These are phyloP conservation scores for Candida ficus DNA, from an alignment of 805 yeast genomes.

Conservation along the genomic window DNA sequence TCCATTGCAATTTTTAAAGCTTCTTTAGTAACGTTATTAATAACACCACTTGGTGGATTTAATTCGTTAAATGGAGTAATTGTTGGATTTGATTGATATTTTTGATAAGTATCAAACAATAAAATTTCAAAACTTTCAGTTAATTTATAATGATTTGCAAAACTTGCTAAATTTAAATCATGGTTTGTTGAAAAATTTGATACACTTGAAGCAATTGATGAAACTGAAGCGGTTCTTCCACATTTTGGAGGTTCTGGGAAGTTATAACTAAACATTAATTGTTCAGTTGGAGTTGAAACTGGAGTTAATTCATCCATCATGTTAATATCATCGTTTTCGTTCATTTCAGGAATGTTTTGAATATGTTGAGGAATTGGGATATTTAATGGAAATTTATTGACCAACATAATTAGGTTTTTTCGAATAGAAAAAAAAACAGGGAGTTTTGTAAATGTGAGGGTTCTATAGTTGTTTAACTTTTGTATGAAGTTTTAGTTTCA, in stretches of 20 bases:
- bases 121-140: constrained; percentile 39
- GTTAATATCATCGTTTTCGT: constrained; percentile 10
- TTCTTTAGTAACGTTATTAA: constrained; percentile 54
- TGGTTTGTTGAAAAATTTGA: constrained; percentile 19
- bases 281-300: constrained; percentile 24
- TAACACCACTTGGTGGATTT: constrained; percentile 64
- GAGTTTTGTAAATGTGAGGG: no score
- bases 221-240: constrained; percentile 23
- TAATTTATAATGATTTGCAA: constrained; percentile 24
- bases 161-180: constrained; percentile 21
- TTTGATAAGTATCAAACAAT: constrained; percentile 42
- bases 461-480: no score
- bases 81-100: constrained; percentile 50
- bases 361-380: constrained; percentile 4
- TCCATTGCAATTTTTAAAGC: constrained; percentile 36
- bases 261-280: constrained; percentile 8
- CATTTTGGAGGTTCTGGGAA: constrained; percentile 20
- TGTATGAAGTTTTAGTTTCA: no score
- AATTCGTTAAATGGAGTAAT: constrained; percentile 62
- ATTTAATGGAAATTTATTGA: constrained; percentile 17
- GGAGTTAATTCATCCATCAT: constrained; percentile 20
- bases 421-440: no score
- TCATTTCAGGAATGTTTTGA: not conserved
- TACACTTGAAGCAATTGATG: constrained; percentile 22
- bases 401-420: no score